phyloP scores from a whole-genome alignment of 1,139 yeast genomes.

The Diutina ranongensis region DNA sequence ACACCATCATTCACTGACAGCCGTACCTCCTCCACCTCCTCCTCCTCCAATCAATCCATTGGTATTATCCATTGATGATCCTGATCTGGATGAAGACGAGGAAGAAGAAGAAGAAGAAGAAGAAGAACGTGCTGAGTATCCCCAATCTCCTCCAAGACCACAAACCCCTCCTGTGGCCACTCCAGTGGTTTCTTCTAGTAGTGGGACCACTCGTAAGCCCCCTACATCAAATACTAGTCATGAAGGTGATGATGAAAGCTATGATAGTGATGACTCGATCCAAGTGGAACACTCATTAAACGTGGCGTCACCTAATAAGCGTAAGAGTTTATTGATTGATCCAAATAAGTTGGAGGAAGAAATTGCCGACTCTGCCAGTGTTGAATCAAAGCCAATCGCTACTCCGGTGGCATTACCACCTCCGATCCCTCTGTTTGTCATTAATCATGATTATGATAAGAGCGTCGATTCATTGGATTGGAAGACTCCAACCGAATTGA shows the following conservation, averaged over 20 bases:
- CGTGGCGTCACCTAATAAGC: slow-evolving; percentile 2
- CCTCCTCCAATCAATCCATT: not conserved
- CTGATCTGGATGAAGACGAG: not conserved
- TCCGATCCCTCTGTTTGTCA: slow-evolving; percentile 2
- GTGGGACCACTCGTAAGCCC: too few relatives aligned
- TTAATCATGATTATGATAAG: slow-evolving; percentile 3
- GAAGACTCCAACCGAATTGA: not conserved
- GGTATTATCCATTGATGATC: slow-evolving; percentile 5
- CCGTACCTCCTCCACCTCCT: not conserved
- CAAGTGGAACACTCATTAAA: slow-evolving; percentile 4
- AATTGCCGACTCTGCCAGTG: too few relatives aligned
- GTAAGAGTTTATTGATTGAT: not conserved
- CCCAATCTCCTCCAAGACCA: not conserved
- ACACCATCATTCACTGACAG: not conserved
- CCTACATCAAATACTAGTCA: too few relatives aligned
- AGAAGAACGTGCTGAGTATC: too few relatives aligned
- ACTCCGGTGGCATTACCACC: not conserved
- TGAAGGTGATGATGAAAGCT: not conserved
- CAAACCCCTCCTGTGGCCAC: not conserved
- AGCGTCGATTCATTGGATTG: not conserved
- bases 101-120: not conserved
- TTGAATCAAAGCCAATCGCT: too few relatives aligned
- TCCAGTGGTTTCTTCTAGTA: too few relatives aligned
- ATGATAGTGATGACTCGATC: slow-evolving; percentile 2
- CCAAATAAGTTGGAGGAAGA: not conserved